A percentile compares a stretch with the other conserved stretches of the same genome.
Conservation (phyloP, 2,329 filamentous ascomycete genomes). For the Cryoendolithus antarcticus region DNA sequence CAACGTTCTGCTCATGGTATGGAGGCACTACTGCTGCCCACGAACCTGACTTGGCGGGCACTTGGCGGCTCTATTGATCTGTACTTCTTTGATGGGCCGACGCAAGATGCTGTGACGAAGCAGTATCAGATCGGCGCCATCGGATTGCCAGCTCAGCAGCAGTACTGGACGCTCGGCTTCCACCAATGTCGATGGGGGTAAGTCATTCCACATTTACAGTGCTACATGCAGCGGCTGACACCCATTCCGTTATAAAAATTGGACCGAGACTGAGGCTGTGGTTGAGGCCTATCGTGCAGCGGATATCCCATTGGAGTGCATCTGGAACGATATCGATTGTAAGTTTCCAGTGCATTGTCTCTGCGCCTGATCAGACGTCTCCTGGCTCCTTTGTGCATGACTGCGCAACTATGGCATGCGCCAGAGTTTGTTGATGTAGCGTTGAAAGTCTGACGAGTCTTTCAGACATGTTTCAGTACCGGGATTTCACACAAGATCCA, state of each 20-base stretch:
- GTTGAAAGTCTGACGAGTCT: too few relatives aligned
- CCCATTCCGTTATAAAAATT: too few relatives aligned
- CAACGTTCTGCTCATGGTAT: conserved; percentile 65
- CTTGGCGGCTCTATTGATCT: conserved; percentile 68
- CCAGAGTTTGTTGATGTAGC: too few relatives aligned
- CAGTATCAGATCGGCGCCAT: conserved; percentile 56
- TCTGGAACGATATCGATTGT: conserved; percentile 35
- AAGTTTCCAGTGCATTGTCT: too few relatives aligned
- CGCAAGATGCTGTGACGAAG: conserved; percentile 53
- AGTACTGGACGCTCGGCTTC: conserved; percentile 70
- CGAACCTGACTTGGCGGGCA: conserved; percentile 58
- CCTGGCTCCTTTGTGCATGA: too few relatives aligned
- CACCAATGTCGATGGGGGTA: conserved; percentile 70
- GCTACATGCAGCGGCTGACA: too few relatives aligned
- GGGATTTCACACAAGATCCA: conserved; percentile 46
- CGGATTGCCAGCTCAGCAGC: conserved; percentile 51
- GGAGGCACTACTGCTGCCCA: conserved; percentile 53
- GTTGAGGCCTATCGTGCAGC: conserved; percentile 42
- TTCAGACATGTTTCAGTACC: conserved; percentile 47
- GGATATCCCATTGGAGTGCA: conserved; percentile 43
- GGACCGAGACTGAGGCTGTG: conserved; percentile 50
- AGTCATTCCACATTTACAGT: too few relatives aligned
- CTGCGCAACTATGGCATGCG: too few relatives aligned
- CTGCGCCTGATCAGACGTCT: too few relatives aligned
- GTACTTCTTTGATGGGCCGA: conserved; percentile 66